Evolutionary conservation across 306 rosid species (phyloP).

Genomic region (Trifolium subterraneum): DNA sequence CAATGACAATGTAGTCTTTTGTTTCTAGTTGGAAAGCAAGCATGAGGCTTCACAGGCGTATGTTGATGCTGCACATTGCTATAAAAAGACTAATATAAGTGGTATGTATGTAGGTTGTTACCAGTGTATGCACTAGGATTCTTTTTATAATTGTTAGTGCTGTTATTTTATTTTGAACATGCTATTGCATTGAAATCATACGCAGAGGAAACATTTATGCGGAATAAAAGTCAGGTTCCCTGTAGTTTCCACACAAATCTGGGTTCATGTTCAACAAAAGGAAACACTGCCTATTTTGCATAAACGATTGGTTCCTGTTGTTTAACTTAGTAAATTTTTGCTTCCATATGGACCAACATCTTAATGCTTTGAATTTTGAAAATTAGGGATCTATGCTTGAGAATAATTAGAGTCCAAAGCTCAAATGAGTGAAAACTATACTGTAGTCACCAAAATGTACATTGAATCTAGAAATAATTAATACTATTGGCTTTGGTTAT

Average conservation of each 20-base stretch:
- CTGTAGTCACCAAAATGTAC: not conserved
- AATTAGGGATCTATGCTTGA: not conserved
- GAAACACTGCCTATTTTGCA: slow-evolving; percentile 5
- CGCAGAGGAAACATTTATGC: not conserved
- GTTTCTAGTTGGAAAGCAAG: slow-evolving; percentile 82
- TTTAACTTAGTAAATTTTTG: not conserved
- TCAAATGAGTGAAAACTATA: slow-evolving; percentile 4
- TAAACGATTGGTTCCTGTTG: slow-evolving; percentile 3
- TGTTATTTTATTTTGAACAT: not conserved
- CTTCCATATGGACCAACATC: not conserved
- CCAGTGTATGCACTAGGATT: not conserved
- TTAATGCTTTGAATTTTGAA: not conserved
- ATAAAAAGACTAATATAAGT: slow-evolving; percentile 70
- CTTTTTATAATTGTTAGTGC: not conserved
- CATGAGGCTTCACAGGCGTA: slow-evolving; percentile 95
- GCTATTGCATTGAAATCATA: not conserved
- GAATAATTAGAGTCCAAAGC: not conserved
- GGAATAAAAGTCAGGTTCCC: not conserved
- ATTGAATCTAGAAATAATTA: not conserved
- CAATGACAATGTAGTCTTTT: slow-evolving; percentile 22
- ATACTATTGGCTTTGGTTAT: not conserved
- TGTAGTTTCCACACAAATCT: not conserved
- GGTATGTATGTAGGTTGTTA: slow-evolving; percentile 53
- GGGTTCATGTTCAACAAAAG: not conserved
- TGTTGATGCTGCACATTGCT: slow-evolving; percentile 93